Base-by-base conservation (phyloP, 2,329 filamentous ascomycete genomes). In the Leptosphaerulina australis region DNA sequence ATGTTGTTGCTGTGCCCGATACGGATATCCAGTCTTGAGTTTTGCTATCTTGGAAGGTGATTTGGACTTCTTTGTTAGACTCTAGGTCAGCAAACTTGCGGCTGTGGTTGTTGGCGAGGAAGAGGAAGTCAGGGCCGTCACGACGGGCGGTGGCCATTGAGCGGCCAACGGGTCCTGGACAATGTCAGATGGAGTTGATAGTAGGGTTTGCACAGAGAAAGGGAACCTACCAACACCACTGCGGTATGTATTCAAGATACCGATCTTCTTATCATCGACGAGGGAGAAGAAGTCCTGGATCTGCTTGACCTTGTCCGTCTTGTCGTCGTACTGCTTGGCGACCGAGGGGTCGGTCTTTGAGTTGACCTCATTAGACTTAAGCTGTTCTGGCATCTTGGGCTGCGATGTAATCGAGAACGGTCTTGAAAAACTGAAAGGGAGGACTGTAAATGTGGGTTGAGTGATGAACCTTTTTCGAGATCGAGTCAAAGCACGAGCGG, bases 91-190 rank as follows among this genome's bases (percentile, higher is more conserved):
- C 58, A 64, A 80, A 78, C 39, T 81, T 81, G 40, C 71, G 58
- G 35, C 72, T 75, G 68, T 80, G 69, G 20, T 59, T 65, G 69
- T 81, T 81, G 62, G 76, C 66, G 36, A 81, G 73, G 70, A 79
- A 80, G 57, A 80, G 73, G 62, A 80, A 77, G 63, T 81, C 77
- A 5, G 78, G 78, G 9, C 79, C 78, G 39, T 60, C 58, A 43
- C 90, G 71, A 86, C 90, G 76, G 44, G 76, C 75, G 20, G 79
- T 62, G 35, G 73, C 77, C 78, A 81, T 81, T 46, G 75, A 74
- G 52, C 78, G 76, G 28, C 72, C 72, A 25, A 77, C 74, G 12
- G 75, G 75, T 44, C 69, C 68, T 70, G 26, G 4, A 12, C 14
- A 10, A 7, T 49, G 29, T 53, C 50, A 54, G 44, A 29, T 20